A percentile compares a stretch with the other conserved stretches of the same genome.
These are phyloP conservation scores for Ganoderma lingzhi DNA, from an alignment of 1,284 basidiomycete genomes.

Conservation along the genomic window DNA sequence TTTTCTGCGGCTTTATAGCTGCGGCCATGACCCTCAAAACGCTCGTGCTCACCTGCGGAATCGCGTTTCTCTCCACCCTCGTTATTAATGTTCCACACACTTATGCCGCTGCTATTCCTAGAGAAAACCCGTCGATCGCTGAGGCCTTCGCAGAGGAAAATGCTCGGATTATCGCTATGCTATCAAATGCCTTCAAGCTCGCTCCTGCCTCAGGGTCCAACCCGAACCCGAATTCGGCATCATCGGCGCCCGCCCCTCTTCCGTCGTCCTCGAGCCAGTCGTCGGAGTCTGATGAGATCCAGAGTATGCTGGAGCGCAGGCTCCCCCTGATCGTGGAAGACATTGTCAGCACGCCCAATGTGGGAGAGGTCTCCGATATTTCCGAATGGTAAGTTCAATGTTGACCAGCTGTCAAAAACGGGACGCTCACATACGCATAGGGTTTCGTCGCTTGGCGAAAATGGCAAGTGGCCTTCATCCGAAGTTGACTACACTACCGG, in stretches of 20 bases:
- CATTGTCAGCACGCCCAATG: conserved; percentile 8
- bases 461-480: conserved; percentile 64
- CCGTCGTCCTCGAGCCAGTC: background rate
- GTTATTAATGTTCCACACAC: background rate
- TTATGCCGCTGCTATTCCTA: conserved; percentile 11
- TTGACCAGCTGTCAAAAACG: background rate
- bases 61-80: conserved; percentile 4
- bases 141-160: conserved; percentile 1
- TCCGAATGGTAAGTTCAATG: conserved; percentile 29
- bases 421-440: conserved; percentile 37
- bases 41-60: conserved; percentile 9
- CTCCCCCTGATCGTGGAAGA: conserved; percentile 15
- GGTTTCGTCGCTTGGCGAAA: conserved; percentile 50
- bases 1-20: background rate
- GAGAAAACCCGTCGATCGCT: background rate
- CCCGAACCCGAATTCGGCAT: background rate
- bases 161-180: background rate
- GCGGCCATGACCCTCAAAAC: background rate
- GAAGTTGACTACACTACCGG: conserved; percentile 66
- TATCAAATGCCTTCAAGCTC: background rate
- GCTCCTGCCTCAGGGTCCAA: background rate
- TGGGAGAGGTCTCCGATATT: conserved; percentile 23
- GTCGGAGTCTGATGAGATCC: conserved; percentile 22
- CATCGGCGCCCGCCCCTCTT: background rate
- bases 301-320: conserved; percentile 29